Conservation (phyloP, 2,329 filamentous ascomycete species). For the Sarocladiaceae sp. region DNA sequence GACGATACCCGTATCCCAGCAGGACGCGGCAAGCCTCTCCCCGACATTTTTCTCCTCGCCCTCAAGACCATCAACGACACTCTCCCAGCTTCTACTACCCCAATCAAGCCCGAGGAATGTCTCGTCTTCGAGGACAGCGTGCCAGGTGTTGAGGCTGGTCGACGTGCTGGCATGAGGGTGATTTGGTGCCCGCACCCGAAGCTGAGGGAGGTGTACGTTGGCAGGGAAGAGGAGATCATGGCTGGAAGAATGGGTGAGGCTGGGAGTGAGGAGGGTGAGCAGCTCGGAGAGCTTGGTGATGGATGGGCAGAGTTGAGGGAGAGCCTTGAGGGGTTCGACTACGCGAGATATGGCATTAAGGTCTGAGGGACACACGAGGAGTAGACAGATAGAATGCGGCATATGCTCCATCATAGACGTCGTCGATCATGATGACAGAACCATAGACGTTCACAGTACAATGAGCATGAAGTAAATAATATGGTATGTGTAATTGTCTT, state of each 20-base stretch:
- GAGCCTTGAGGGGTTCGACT: conserved; percentile 52
- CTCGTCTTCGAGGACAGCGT: conserved; percentile 96
- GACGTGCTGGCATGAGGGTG: conserved; percentile 90
- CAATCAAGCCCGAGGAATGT: conserved; percentile 79
- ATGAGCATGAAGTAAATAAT: no score
- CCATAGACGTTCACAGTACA: no score
- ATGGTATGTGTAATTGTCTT: no score
- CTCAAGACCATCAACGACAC: conserved; percentile 78
- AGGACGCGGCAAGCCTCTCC: conserved; percentile 88
- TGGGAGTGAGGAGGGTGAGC: conserved; percentile 50
- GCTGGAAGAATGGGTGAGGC: conserved; percentile 75
- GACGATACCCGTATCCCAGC: conserved; percentile 74
- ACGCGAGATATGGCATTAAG: conserved; percentile 55
- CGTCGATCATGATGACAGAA: no score
- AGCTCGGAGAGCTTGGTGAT: conserved; percentile 51
- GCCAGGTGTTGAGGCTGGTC: conserved; percentile 83
- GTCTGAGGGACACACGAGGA: conserved; percentile 18
- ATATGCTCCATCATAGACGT: no score
- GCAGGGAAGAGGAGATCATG: conserved; percentile 74
- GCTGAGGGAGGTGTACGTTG: conserved; percentile 70
- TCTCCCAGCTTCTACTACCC: conserved; percentile 55
- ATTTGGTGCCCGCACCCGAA: conserved; percentile 87
- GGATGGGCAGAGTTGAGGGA: conserved; percentile 56
- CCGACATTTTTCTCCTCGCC: conserved; percentile 90
- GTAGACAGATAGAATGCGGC: neutral